Evolutionary conservation across 164 flowering plant species (phyloP).

Genomic region (Berberis vulgaris): DNA sequence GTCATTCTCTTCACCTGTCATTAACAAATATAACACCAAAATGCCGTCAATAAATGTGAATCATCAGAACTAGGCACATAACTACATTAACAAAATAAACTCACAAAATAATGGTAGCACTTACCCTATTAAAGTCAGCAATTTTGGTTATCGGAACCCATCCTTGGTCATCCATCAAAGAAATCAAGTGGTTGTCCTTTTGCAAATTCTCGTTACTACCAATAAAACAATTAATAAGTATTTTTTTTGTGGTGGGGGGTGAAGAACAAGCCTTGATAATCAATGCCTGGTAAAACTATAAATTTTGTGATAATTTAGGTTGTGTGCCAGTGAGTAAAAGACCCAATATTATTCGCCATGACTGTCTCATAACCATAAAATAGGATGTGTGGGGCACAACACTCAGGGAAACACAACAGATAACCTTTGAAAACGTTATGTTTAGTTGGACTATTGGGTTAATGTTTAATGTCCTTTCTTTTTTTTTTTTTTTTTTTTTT

Average conservation of each 20-base stretch:
- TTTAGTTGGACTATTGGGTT: not conserved
- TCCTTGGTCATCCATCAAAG: constrained; percentile 80
- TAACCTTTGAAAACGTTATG: too few relatives aligned
- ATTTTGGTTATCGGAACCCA: constrained; percentile 72
- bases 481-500: too few relatives aligned
- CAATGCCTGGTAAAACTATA: too few relatives aligned
- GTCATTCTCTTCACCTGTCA: constrained; percentile 74
- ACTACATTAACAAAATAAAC: not conserved
- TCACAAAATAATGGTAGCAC: constrained; percentile 2
- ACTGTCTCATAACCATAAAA: too few relatives aligned
- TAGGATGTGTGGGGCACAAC: too few relatives aligned
- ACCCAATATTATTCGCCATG: not conserved
- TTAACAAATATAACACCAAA: constrained; percentile 4
- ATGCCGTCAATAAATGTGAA: not conserved
- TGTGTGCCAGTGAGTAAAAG: not conserved
- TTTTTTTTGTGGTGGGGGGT: not conserved
- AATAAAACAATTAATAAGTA: constrained; percentile 10
- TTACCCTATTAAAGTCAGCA: constrained; percentile 84
- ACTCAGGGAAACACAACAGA: too few relatives aligned
- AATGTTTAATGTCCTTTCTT: not conserved
- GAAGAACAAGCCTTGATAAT: not conserved
- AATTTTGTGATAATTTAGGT: too few relatives aligned
- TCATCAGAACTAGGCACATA: not conserved
- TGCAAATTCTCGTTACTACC: constrained; percentile 80
- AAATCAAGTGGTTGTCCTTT: constrained; percentile 56